A percentile compares a stretch with the other conserved stretches of the same genome.
phyloP scores from a whole-genome alignment of 2,329 filamentous ascomycete genomes.

The Tolypocladium tropicale region DNA sequence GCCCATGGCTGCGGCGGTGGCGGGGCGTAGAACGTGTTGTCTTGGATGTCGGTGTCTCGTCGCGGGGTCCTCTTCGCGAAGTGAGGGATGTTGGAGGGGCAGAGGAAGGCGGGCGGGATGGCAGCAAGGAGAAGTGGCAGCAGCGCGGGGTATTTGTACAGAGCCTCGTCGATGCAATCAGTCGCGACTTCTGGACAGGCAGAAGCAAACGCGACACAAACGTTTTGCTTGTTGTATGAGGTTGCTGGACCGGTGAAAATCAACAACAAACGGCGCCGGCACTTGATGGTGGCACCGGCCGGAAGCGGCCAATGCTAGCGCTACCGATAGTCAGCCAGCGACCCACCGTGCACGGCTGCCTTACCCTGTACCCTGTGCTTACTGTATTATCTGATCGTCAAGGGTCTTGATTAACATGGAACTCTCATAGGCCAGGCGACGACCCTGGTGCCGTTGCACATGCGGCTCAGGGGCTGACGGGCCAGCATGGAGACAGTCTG shows the following conservation, averaged over 20 bases:
- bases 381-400: too few relatives aligned
- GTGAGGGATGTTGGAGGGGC: not conserved
- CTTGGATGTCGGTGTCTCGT: not conserved
- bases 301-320: not conserved
- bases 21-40: not conserved
- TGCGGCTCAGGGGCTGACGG: not conserved
- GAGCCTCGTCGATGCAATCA: not conserved
- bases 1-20: conserved; percentile 1
- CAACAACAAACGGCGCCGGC: not conserved
- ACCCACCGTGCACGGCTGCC: not conserved
- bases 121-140: not conserved
- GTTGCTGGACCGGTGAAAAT: not conserved
- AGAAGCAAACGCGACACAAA: not conserved
- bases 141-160: not conserved
- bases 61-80: not conserved
- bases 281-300: not conserved
- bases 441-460: not conserved
- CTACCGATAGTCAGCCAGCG: conserved; percentile 1
- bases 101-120: not conserved
- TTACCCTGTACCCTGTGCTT: not conserved
- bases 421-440: not conserved
- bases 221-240: not conserved
- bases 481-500: not conserved
- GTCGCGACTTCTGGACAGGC: not conserved
- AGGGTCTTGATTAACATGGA: not conserved